phyloP scores from a whole-genome alignment of 441 rosid genomes.

The Pelargonium exstipulatum region DNA sequence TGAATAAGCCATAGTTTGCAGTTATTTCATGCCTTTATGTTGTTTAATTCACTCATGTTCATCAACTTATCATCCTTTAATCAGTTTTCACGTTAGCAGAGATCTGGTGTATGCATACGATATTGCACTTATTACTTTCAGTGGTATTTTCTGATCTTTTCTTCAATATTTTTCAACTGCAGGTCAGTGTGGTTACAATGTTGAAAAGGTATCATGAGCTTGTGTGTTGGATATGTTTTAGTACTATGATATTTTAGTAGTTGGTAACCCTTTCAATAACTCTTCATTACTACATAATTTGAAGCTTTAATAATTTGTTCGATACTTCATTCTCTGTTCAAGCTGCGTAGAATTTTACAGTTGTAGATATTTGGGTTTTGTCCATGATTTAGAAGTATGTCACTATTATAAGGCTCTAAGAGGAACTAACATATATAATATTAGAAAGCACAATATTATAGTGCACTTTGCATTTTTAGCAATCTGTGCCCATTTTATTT shows the following conservation, averaged over 20 bases:
- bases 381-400: not conserved
- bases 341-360: not conserved
- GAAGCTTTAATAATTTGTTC: not conserved
- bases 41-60: not conserved
- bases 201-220: constrained; percentile 54
- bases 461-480: constrained; percentile 3
- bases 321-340: not conserved
- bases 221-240: constrained; percentile 11
- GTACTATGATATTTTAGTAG: not conserved
- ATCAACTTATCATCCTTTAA: not conserved
- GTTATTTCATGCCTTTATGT: not conserved
- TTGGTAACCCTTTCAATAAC: not conserved
- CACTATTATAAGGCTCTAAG: not conserved
- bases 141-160: constrained; percentile 21
- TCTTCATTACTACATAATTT: not conserved
- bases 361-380: not conserved
- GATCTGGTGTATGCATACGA: not conserved
- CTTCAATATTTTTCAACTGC: constrained; percentile 27
- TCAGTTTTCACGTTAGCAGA: not conserved
- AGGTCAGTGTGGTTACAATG: constrained; percentile 75
- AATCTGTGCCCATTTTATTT: not conserved
- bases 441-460: not conserved
- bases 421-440: not conserved
- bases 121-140: constrained; percentile 7
- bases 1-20: not conserved